Conservation (phyloP, 2,329 filamentous ascomycete genomes). For the Rugonectria rugulosa region DNA sequence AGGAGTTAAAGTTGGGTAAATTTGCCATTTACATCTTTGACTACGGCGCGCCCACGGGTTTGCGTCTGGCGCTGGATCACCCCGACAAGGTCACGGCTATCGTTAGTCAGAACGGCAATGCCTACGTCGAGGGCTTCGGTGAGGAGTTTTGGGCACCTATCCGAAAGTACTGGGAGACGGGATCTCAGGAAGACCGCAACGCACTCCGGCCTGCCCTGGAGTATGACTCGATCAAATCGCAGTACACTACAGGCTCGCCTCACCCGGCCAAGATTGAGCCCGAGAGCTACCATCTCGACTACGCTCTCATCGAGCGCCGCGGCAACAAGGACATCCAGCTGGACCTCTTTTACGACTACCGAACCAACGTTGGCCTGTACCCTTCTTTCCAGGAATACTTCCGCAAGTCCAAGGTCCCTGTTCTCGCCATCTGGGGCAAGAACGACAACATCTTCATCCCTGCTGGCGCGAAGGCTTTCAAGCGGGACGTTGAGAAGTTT, state of each 20-base stretch:
- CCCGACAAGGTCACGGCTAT: constrained; percentile 59
- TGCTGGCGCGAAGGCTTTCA: constrained; percentile 1
- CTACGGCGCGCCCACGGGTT: constrained; percentile 65
- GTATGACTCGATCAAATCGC: constrained; percentile 50
- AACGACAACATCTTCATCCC: constrained; percentile 5
- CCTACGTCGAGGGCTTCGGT: constrained; percentile 63
- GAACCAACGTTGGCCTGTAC: constrained; percentile 61
- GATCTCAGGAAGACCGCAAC: constrained; percentile 44
- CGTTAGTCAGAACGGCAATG: constrained; percentile 68
- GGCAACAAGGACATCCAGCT: constrained; percentile 62
- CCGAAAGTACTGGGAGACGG: constrained; percentile 52
- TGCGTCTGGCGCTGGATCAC: constrained; percentile 60
- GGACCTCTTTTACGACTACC: constrained; percentile 65
- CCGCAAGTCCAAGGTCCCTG: constrained; percentile 55
- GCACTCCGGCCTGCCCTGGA: constrained; percentile 45
- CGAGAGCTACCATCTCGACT: constrained; percentile 59
- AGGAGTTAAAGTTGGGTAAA: constrained; percentile 52
- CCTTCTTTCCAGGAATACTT: constrained; percentile 64
- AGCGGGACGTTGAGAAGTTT: constrained; percentile 1
- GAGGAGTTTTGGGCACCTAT: constrained; percentile 58
- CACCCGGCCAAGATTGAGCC: constrained; percentile 48
- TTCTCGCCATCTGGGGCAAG: constrained; percentile 66
- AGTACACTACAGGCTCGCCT: constrained; percentile 53
- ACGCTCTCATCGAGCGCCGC: constrained; percentile 56
- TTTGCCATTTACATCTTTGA: constrained; percentile 69